Conservation (phyloP, 1,139 yeast genomes). For the Meyerozyma sp. region DNA sequence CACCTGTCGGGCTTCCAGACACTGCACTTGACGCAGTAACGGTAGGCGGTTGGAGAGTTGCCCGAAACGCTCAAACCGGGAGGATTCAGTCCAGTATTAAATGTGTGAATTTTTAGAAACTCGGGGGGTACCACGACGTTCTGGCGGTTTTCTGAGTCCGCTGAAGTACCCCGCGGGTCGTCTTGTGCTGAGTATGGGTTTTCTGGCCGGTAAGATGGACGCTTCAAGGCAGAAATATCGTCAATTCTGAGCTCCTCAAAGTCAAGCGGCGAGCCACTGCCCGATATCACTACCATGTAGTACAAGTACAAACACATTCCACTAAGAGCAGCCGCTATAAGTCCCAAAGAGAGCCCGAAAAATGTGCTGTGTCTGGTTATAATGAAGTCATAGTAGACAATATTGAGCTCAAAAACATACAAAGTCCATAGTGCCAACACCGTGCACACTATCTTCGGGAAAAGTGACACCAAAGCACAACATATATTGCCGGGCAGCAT, state of each 20-base stretch:
- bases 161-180: not conserved
- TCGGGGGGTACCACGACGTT: not conserved
- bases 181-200: not conserved
- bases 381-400: constrained; percentile 14
- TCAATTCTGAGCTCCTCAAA: constrained; percentile 19
- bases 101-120: not conserved
- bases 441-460: constrained; percentile 58
- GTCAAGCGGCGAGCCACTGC: constrained; percentile 19
- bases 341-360: constrained; percentile 10
- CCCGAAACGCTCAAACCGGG: not conserved
- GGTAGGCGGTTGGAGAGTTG: constrained; percentile 15
- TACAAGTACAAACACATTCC: constrained; percentile 18
- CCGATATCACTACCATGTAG: constrained; percentile 8
- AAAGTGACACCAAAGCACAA: constrained; percentile 43
- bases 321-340: constrained; percentile 17
- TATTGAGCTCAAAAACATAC: constrained; percentile 29
- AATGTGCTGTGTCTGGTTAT: constrained; percentile 7
- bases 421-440: constrained; percentile 54
- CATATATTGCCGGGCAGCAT: constrained; percentile 23
- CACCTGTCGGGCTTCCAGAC: constrained; percentile 85
- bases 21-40: constrained; percentile 68
- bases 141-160: not conserved
- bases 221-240: constrained; percentile 7
- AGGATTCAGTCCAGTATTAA: not conserved
- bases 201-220: not conserved